A percentile compares a stretch with the other conserved stretches of the same genome.
phyloP scores from a whole-genome alignment of 345 rosid genomes.

The Rubroshorea leprosula region DNA sequence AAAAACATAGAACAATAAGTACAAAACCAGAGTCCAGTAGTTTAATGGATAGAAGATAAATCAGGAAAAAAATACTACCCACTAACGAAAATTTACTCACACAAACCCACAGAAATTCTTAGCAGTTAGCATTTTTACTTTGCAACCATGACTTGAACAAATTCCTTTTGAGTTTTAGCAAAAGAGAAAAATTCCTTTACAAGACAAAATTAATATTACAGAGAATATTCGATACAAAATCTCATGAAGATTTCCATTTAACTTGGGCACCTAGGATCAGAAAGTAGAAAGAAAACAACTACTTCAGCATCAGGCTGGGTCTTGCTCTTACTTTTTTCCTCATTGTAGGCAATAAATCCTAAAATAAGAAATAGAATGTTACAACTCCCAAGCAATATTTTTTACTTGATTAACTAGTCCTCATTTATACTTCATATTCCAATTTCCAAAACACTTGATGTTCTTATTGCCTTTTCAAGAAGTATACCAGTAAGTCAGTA shows the following conservation, averaged over 20 bases:
- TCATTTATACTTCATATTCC: not conserved
- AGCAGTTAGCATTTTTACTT: not conserved
- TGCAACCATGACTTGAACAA: not conserved
- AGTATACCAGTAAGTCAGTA: not conserved
- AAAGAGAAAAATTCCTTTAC: not conserved
- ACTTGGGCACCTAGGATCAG: not conserved
- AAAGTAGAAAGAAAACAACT: too few species aligned
- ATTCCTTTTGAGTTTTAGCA: not conserved
- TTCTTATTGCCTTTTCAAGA: not conserved
- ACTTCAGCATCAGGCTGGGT: too few species aligned
- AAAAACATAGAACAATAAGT: not conserved
- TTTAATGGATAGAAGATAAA: not conserved
- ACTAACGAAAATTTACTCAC: too few species aligned
- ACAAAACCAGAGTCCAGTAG: not conserved
- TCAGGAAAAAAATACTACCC: not conserved
- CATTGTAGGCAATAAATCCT: not conserved
- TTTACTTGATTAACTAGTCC: not conserved
- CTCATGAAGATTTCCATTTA: not conserved
- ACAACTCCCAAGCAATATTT: not conserved
- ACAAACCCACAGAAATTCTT: too few species aligned
- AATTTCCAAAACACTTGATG: not conserved
- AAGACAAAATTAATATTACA: not conserved
- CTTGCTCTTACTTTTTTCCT: too few species aligned
- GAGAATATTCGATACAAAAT: not conserved
- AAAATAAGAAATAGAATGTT: not conserved